Base-by-base conservation (phyloP, 169 alveolate species). In the Eimeria sp. region DNA sequence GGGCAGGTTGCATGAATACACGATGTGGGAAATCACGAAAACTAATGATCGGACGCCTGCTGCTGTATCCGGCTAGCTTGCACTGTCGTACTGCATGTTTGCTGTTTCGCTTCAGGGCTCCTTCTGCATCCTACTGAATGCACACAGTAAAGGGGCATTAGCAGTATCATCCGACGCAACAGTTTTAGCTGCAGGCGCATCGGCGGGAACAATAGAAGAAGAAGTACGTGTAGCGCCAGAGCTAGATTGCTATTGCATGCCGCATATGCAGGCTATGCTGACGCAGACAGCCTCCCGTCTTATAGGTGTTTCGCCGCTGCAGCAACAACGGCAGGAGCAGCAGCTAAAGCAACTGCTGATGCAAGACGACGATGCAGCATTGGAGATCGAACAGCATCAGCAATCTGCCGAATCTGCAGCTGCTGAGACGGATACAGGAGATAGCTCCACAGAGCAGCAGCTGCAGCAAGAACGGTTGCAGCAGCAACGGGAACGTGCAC, bases 401-500 rank as follows among this genome's bases (percentile, higher is more conserved):
- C 83, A 61, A 49, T 27, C 18, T 18, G 94, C 63, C 18, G 80
- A 10, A 30, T 54, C 80, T 10, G n/a, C 34, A 9, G 40, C 83
- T n/a, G 40, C 61, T n/a, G 80, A 63, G n/a, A 7, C 47, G 27
- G 73, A 61, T 49, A 4, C 43, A 30, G 92, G 73, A 14, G 76
- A 25, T 18, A 61, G 76, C 49, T 16, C 43, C 58, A 51, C 43
- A 16, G 93, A 92, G 88, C 49, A 76, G 63, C 96, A 92, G 94
- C 65, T 93, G 96, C 84, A 82, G 70, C 88, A 65, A 45, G 96
- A 93, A 67, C 27, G 96, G 27, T 89, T 88, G 40, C 94, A 70
- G 83, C 96, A 73, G 78, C 92, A 86, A 58, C 96, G 96, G 2
- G 96, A 94, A 30, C 96, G 96, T 20, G 95, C 95, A 51, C 89